A percentile compares a stretch with the other conserved stretches of the same genome.
phyloP scores from a whole-genome alignment of 441 rosid species.

The Sinapis alba region DNA sequence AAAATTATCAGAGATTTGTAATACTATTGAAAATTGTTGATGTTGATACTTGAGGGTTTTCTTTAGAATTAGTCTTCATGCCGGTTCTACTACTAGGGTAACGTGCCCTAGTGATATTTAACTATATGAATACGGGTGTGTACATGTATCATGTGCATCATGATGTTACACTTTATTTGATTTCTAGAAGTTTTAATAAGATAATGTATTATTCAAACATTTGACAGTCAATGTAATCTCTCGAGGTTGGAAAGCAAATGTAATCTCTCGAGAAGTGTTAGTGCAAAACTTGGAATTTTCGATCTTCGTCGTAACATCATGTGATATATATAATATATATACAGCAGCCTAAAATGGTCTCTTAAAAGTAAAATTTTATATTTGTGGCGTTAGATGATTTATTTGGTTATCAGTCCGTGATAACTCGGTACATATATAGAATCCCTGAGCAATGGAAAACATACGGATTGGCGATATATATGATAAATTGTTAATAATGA shows the following conservation, averaged over 20 bases:
- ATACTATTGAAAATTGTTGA: neutral
- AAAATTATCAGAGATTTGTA: neutral
- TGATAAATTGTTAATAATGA: too few species aligned
- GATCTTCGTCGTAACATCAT: constrained; percentile 4
- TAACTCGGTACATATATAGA: too few species aligned
- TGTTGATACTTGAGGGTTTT: neutral
- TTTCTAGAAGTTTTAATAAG: neutral
- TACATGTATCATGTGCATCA: neutral
- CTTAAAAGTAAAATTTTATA: neutral
- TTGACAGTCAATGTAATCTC: constrained; percentile 14
- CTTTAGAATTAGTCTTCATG: neutral
- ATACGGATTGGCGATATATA: too few species aligned
- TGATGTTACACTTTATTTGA: neutral
- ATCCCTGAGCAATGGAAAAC: too few species aligned
- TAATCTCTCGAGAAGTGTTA: constrained; percentile 1
- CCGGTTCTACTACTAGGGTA: constrained; percentile 18
- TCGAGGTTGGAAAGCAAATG: constrained; percentile 9
- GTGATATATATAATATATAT: neutral
- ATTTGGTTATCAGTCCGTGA: too few species aligned
- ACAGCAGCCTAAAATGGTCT: neutral
- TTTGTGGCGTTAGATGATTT: neutral
- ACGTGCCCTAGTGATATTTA: neutral
- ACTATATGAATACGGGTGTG: neutral
- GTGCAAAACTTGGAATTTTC: constrained; percentile 3
- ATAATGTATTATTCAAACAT: constrained; percentile 1